phyloP scores from a whole-genome alignment of 257 asterid genomes.

The Nicotiana benthamiana region DNA sequence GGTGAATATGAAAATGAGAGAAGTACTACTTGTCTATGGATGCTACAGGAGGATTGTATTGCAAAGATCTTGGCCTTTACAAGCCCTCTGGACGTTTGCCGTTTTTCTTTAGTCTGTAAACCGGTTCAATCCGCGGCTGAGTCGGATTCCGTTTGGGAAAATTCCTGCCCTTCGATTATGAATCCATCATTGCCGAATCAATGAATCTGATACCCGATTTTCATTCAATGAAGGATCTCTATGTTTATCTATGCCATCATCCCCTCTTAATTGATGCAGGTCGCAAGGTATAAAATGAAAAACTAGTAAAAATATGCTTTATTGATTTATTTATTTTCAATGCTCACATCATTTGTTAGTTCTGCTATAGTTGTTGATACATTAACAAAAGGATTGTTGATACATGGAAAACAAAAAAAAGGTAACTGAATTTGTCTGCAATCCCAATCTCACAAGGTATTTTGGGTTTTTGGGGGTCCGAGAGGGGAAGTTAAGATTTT shows the following conservation, averaged over 20 bases:
- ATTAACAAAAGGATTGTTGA: background rate
- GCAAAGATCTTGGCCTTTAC: background rate
- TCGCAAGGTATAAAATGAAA: background rate
- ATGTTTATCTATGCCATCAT: background rate
- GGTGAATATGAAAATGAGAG: background rate
- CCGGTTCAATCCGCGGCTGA: background rate
- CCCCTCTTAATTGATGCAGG: slow-evolving; percentile 10
- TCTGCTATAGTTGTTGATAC: background rate
- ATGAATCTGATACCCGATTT: background rate
- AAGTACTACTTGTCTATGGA: background rate
- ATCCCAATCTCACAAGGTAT: too few relatives aligned
- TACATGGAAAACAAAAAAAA: background rate
- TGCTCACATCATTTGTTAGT: background rate
- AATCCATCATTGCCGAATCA: background rate
- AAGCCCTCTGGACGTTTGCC: background rate
- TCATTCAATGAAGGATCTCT: background rate
- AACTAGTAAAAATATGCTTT: background rate
- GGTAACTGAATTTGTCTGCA: too few relatives aligned
- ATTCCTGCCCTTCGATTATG: background rate
- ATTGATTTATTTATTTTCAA: background rate
- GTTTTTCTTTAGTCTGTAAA: background rate
- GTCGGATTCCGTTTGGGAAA: background rate
- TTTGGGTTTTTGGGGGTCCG: too few relatives aligned
- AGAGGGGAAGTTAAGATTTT: too few relatives aligned
- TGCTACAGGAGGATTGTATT: background rate